Conservation (phyloP, 495 filamentous ascomycete genomes). For the Entonaema liquescens region DNA sequence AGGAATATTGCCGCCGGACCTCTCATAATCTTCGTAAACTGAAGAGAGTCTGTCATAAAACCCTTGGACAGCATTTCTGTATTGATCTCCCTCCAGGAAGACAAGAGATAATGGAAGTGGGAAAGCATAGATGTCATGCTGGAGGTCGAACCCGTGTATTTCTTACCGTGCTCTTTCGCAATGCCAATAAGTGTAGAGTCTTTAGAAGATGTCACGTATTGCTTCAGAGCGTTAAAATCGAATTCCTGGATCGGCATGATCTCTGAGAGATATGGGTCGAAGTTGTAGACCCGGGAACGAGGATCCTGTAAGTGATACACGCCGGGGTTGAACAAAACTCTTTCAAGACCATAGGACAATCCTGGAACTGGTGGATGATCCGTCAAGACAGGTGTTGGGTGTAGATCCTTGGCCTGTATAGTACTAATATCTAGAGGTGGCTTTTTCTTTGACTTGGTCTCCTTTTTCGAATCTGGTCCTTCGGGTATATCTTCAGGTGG, state of each 20-base stretch:
- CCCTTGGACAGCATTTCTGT: slow-evolving; percentile 66
- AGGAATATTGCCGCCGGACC: slow-evolving; percentile 84
- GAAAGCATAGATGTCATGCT: slow-evolving; percentile 89
- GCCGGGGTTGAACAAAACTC: slow-evolving; percentile 94
- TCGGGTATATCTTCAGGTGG: background rate
- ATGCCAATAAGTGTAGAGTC: slow-evolving; percentile 72
- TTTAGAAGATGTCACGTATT: slow-evolving; percentile 88
- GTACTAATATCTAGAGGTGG: slow-evolving; percentile 23
- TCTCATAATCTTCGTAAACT: slow-evolving; percentile 75
- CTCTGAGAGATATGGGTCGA: slow-evolving; percentile 88
- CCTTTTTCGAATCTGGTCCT: background rate
- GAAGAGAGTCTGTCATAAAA: slow-evolving; percentile 66
- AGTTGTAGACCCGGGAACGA: slow-evolving; percentile 88
- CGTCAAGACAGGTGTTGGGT: slow-evolving; percentile 57
- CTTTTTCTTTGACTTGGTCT: background rate
- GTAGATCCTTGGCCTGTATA: slow-evolving; percentile 43
- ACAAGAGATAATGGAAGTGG: slow-evolving; percentile 94
- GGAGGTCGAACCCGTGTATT: slow-evolving; percentile 93
- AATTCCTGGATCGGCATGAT: slow-evolving; percentile 95
- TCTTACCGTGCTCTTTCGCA: slow-evolving; percentile 73
- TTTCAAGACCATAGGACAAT: slow-evolving; percentile 81
- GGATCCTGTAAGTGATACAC: slow-evolving; percentile 92
- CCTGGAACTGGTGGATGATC: slow-evolving; percentile 69
- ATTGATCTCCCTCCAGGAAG: slow-evolving; percentile 79
- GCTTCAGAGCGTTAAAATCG: slow-evolving; percentile 83